Base-by-base conservation (phyloP, 352 stramenopile genomes). In the Lagenidium giganteum region DNA sequence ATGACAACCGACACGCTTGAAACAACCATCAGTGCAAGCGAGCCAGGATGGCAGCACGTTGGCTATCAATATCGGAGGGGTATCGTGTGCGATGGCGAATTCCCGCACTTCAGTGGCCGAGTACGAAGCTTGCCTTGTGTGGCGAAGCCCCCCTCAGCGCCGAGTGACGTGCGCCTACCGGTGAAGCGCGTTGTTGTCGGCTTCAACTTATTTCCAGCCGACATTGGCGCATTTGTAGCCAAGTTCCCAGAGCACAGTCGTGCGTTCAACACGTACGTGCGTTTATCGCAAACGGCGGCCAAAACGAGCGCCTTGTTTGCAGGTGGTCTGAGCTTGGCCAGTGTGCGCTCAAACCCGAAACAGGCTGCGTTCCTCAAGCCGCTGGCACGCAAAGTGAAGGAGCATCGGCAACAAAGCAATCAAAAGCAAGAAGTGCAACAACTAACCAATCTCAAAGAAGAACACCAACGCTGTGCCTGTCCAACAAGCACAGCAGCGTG, bases 191-290 rank as follows among this genome's bases (percentile, higher is more conserved):
- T 86, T 34, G 64, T 88, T 28, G 70, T 88, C n/a, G 76, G 76
- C 11, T 85, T 89, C 38, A 89, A 89, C 27, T 27, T 86, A 22
- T 86, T 88, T 30, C 70, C 72, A n/a, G 64, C 52, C 23, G 76
- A 74, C 43, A 82, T 89, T 36, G 73, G 76, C 20, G 52, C 63
- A 16, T 82, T 74, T 25, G 73, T 83, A 17, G 52, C 66, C 17
- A 66, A 59, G 34, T 89, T 75, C 50, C 73, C 70, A 1, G 76
- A 89, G 54, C 70, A 85, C 42, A 85, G 70, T 44, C 51, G 57
- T 8, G 67, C 72, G 29, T 86, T 89, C 57, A 86, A 86, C 40
- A 67, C 64, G 43, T 81, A 89, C 56, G 67, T 89, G 30, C 84
- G 82, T 49, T 60, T 88, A 11, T 78, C 72, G 20, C 76, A 88